Percentiles rank a stretch among this genome's conserved stretches.
Conservation (phyloP, 2,329 filamentous ascomycete species). For the Calonectria crousiana region DNA sequence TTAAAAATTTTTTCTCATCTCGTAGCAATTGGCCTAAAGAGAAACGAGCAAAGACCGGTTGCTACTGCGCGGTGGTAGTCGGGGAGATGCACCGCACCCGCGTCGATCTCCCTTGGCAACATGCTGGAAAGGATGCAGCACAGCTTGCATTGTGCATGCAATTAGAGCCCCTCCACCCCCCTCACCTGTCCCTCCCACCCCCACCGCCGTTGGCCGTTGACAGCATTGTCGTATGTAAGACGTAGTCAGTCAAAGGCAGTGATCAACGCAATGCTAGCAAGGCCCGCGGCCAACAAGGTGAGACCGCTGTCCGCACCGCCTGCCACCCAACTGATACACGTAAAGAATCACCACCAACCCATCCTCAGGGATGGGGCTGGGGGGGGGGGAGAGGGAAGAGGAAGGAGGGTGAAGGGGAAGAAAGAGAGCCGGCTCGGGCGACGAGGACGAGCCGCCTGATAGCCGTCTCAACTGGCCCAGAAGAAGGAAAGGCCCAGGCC, state of each 20-base stretch:
- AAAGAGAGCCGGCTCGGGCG: neutral
- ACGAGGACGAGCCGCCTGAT: conserved; percentile 18
- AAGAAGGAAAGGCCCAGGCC: neutral
- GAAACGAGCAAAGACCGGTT: neutral
- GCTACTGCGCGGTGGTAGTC: neutral
- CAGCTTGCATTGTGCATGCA: conserved; percentile 18
- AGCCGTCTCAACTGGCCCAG: conserved; percentile 12
- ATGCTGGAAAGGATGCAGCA: conserved; percentile 9
- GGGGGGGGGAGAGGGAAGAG: neutral
- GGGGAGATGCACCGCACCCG: neutral
- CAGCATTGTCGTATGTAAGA: conserved; percentile 3
- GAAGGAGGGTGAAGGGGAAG: neutral
- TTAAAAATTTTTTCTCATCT: conserved; percentile 1
- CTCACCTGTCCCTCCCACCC: neutral
- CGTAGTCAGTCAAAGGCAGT: conserved; percentile 1
- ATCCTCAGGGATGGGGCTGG: neutral
- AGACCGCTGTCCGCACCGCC: conserved; percentile 2
- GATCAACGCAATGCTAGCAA: neutral
- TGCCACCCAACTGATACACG: conserved; percentile 20
- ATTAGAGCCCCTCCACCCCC: conserved; percentile 17
- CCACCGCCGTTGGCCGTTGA: neutral
- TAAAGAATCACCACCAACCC: conserved; percentile 9
- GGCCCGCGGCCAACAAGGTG: neutral
- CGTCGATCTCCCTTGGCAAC: conserved; percentile 27
- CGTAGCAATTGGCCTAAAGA: neutral